Base-by-base conservation (phyloP, 495 filamentous ascomycete genomes). In the Penicillium salamii region DNA sequence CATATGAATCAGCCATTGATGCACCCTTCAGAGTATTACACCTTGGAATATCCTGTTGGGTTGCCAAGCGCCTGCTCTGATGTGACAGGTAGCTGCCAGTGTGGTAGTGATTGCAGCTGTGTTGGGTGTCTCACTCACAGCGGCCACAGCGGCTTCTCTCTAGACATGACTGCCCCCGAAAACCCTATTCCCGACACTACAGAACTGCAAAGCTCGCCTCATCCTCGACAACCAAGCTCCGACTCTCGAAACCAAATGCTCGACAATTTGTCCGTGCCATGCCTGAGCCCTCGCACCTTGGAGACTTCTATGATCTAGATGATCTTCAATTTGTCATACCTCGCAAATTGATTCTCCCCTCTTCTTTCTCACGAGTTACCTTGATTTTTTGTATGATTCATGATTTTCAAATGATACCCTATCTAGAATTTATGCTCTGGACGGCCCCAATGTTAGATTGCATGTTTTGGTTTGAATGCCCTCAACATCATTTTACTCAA, bases 61-160 rank as follows among this genome's bases (percentile, higher is more conserved):
- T 42, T 72, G 26, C 69, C 67, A n/a, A 61, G 46, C 24, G 49
- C 62, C 11, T 78, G 77, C 43, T 67, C 72, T 6, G 62, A 76
- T 47, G 43, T 66, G 14, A 71, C 65, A n/a, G 75, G 70, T 8
- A 74, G 62, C 24, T 80, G 77, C 46, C 69, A 68, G 46, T 80
- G 77, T 33, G 75, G 75, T 20, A 70, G 66, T 40, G 71, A 73
- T 28, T 80, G 77, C 50, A 66, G 50, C 47, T 80, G 77, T 46
- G 49, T 72, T n/a, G 77, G 77, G 9, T 79, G 76, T 49, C 62
- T 76, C 7, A 77, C 74, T 3, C 77, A 80, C 45, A 69, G 58
- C 36, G 76, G 75, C 36, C 76, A 78, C 48, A 69, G 66, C 26
- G 71, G 70, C 21, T 18, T 73, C 14, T 39, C 65, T 35, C 19